These are phyloP conservation scores for Hyaloscypha hepaticicola DNA, from an alignment of 495 filamentous ascomycete genomes.

Conservation along the genomic window DNA sequence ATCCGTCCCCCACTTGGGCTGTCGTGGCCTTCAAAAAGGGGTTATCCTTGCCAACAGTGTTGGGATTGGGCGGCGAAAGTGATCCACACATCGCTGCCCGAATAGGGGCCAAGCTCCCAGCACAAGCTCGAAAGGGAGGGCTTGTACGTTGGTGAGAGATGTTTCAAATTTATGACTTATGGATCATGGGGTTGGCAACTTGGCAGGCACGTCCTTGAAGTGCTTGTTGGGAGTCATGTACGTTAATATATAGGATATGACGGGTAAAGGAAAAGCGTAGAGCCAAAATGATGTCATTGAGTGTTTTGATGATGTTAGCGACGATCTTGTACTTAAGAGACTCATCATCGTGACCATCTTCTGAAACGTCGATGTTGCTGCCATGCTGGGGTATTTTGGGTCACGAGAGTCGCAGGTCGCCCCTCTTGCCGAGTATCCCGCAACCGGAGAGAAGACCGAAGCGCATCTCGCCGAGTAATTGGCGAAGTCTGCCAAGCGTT, in stretches of 20 bases:
- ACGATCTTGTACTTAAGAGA: slow-evolving; percentile 7
- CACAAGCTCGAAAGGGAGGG: slow-evolving; percentile 5
- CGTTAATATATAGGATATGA: not conserved
- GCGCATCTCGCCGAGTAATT: not conserved
- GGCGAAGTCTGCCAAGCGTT: not conserved
- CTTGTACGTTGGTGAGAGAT: not conserved
- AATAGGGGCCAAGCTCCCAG: not conserved
- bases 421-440: not conserved
- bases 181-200: not conserved
- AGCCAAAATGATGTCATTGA: slow-evolving; percentile 20
- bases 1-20: slow-evolving; percentile 1
- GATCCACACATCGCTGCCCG: slow-evolving; percentile 7
- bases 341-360: not conserved
- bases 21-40: not conserved
- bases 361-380: not conserved
- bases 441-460: not conserved
- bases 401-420: not conserved
- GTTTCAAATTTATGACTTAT: not conserved
- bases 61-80: slow-evolving; percentile 8
- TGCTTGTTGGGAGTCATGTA: not conserved
- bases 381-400: not conserved
- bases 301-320: slow-evolving; percentile 12
- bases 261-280: slow-evolving; percentile 30
- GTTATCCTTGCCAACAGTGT: slow-evolving; percentile 1
- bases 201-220: not conserved